Base-by-base conservation (phyloP, 768 basidiomycete species). In the Collybia sordida region DNA sequence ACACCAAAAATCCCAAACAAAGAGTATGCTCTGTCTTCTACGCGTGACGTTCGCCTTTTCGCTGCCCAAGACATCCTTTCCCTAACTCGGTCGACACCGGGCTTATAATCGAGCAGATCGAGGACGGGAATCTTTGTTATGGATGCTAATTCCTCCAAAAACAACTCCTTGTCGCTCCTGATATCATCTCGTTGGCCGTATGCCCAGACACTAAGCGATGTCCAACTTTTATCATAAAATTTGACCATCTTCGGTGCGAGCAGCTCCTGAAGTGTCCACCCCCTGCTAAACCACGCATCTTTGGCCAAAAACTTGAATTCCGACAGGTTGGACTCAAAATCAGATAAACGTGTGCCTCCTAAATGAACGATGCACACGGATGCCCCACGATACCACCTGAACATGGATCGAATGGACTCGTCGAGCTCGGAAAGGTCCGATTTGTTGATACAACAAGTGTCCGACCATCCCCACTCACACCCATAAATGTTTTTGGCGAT, bases 391-490 rank as follows among this genome's bases (percentile, higher is more conserved):
- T 45, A 45, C 44, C 44, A 45, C 6, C 31, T 31, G 23, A 45
- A 45, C 44, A 45, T 45, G 12, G 44, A 34, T 6, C 35, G 18
- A 6, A 45, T 31, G 23, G 44, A 45, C 28, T 45, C 44, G 19
- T 34, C 28, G n/a, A 34, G n/a, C 23, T 45, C 44, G 22, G 44
- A 19, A 15, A 28, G 31, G 17, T 35, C 35, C 5, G 44, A 34
- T 23, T 21, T 34, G 17, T 45, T 35, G n/a, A 45, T 45, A 8
- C 44, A 45, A n/a, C 44, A 45, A 28, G 44, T 45, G 31, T 45
- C 44, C 12, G 44, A 34, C 44, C 44, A 45, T 3, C 17, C 44
- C 23, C 18, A 34, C 4, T 22, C 18, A 28, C 23, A 45, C 12
- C 44, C 44, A 9, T 34, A 35, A 19, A 35, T 12, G 18, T 4